Percentiles rank a stretch among this genome's conserved stretches.
Conservation (phyloP, 2,329 filamentous ascomycete genomes). For the Mariannaea elegans region DNA sequence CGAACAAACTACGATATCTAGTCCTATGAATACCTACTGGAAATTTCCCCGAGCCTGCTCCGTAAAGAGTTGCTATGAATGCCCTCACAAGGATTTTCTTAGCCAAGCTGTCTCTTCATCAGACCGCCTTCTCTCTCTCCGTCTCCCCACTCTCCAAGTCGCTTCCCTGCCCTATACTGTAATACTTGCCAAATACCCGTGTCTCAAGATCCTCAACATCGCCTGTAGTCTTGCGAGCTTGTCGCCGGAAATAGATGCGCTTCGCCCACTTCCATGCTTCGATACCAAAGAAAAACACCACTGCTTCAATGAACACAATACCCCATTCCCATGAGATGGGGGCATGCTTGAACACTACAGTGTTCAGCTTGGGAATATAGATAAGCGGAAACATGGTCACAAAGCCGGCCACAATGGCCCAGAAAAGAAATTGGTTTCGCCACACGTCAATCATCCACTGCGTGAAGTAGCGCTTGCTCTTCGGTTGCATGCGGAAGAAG, state of each 20-base stretch:
- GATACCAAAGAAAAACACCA: constrained; percentile 66
- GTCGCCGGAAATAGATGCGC: constrained; percentile 51
- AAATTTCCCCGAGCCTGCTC: too few species aligned
- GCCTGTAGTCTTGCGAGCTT: constrained; percentile 33
- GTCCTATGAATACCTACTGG: too few species aligned
- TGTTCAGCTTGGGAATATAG: constrained; percentile 68
- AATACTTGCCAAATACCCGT: constrained; percentile 46
- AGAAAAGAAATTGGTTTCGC: constrained; percentile 77
- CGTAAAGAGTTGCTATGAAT: too few species aligned
- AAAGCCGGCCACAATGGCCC: constrained; percentile 59
- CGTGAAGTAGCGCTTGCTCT: constrained; percentile 66
- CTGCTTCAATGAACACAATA: constrained; percentile 62
- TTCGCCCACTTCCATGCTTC: constrained; percentile 64
- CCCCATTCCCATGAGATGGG: constrained; percentile 70
- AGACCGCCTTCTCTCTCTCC: not conserved
- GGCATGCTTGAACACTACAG: constrained; percentile 64
- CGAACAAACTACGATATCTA: too few species aligned
- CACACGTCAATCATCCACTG: constrained; percentile 74
- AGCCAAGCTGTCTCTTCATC: not conserved
- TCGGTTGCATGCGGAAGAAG: constrained; percentile 77
- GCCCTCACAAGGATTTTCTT: not conserved
- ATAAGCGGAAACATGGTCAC: constrained; percentile 58
- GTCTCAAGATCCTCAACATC: constrained; percentile 43
- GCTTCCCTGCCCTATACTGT: constrained; percentile 31
- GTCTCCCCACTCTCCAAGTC: constrained; percentile 30